A percentile compares a stretch with the other conserved stretches of the same genome.
Evolutionary conservation across 148 eudicot species (phyloP).

Genomic region (Rhododendron ferrugineum): DNA sequence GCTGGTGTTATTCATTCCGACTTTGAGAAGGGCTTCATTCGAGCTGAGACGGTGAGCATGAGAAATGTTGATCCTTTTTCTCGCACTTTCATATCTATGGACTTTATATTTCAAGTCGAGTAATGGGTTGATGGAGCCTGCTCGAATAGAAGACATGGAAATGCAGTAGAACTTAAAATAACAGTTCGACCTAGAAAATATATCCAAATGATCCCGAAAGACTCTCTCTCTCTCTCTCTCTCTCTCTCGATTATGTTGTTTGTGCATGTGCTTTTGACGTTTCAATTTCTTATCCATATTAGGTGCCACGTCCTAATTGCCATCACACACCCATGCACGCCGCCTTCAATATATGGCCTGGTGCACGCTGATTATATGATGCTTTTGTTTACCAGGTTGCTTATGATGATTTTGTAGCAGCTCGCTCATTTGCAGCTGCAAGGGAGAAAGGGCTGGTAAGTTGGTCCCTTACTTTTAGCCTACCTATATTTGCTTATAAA

Average conservation of each 20-base stretch:
- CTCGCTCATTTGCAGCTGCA: constrained; percentile 81
- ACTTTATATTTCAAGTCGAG: too few species aligned
- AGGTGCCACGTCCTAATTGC: background rate
- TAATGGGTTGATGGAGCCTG: background rate
- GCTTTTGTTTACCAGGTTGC: constrained; percentile 58
- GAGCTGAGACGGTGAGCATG: constrained; percentile 93
- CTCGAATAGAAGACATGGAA: background rate
- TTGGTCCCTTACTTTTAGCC: constrained; percentile 11
- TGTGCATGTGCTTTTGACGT: background rate
- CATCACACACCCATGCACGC: background rate
- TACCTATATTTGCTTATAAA: background rate
- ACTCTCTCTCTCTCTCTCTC: background rate
- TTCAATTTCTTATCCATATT: background rate
- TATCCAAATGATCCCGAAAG: background rate
- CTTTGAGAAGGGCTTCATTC: constrained; percentile 94
- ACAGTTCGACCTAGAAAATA: background rate
- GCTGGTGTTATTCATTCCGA: constrained; percentile 99
- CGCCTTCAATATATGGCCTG: background rate
- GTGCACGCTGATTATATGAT: background rate
- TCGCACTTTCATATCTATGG: background rate
- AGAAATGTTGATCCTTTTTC: constrained; percentile 2
- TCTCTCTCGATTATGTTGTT: background rate
- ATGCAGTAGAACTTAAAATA: background rate
- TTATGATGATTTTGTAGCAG: constrained; percentile 85
- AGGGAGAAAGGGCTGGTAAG: constrained; percentile 97